Evolutionary conservation across 2,329 filamentous ascomycete genomes (phyloP), one percentile per base, ranked within the genome.

Genomic region (Aaosphaeria arxii): DNA sequence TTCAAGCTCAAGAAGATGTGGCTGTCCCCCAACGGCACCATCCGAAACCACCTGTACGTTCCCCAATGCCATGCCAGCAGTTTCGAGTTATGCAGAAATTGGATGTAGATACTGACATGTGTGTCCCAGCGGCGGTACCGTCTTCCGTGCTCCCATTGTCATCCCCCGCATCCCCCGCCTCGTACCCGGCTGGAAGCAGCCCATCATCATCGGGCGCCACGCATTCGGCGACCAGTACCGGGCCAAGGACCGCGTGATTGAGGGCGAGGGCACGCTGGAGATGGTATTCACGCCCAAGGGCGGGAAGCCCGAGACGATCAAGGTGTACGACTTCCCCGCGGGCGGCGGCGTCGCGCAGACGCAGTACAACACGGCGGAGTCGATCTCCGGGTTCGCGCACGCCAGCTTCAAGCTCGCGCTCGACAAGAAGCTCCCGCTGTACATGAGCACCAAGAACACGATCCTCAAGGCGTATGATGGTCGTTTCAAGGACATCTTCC

Each of bases 361-460:
- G 47, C 91, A 96, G 80, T 99, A 97, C 82, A 99, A 99, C 83
- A 97, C 94, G 29, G 86, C 94, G 66, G 94, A 96, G 72, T 94
- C 88, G 69, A 99, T 99, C 73, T 77, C 80, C 47, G 94, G 94
- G 53, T 99, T 99, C 67, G 94, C 94, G 48, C 94, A 97, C 71
- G 88, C 94, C 54, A 91, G 86, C 61, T 97, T 99, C 85, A 95
- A 96, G 85, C 84, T 96, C 59, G 92, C 94, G 32, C 77, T 97
- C 41, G 80, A 84, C 73, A 94, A 96, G 83, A 79, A 79, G 55
- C 79, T 95, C 58, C 94, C 94, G n/a, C 80, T 99, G 66, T 99
- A 97, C 81, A 95, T 97, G 92, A 96, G 90, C 82, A 99, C 94
- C 75, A 99, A 99, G 87, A 97, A 97, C 82, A 99, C 94, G 62